These are phyloP conservation scores for Posidonia australis DNA, from an alignment of 106 monocot genomes.

Conservation along the genomic window DNA sequence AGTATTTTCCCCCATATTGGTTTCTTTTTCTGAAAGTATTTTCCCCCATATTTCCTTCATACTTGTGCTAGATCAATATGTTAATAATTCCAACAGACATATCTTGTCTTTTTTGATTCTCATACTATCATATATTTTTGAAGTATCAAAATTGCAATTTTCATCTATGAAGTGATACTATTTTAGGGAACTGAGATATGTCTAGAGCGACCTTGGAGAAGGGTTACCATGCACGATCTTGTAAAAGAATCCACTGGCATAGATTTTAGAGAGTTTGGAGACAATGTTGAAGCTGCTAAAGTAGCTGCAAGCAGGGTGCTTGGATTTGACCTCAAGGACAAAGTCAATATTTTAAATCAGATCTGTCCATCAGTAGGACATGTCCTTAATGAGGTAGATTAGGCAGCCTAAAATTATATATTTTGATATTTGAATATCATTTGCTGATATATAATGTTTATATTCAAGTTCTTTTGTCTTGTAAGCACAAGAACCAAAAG, in stretches of 20 bases:
- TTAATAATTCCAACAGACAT: too few relatives aligned
- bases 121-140: too few relatives aligned
- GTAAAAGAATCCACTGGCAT: conserved; percentile 80
- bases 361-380: conserved; percentile 72
- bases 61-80: too few relatives aligned
- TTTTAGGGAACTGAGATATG: conserved; percentile 70
- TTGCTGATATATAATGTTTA: background rate
- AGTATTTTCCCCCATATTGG: too few relatives aligned
- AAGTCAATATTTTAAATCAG: conserved; percentile 27
- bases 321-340: conserved; percentile 21
- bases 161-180: too few relatives aligned
- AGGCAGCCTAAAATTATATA: background rate
- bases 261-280: conserved; percentile 48
- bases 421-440: background rate
- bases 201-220: conserved; percentile 80
- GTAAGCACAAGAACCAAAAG: too few relatives aligned
- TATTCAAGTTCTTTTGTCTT: too few relatives aligned
- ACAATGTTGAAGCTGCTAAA: conserved; percentile 65
- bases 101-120: too few relatives aligned
- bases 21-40: too few relatives aligned
- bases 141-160: too few relatives aligned
- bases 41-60: too few relatives aligned
- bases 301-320: conserved; percentile 36
- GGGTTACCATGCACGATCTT: conserved; percentile 93
- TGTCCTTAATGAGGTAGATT: conserved; percentile 72